Evolutionary conservation across 2,329 filamentous ascomycete species (phyloP).

Genomic region (Zarea fungicola): DNA sequence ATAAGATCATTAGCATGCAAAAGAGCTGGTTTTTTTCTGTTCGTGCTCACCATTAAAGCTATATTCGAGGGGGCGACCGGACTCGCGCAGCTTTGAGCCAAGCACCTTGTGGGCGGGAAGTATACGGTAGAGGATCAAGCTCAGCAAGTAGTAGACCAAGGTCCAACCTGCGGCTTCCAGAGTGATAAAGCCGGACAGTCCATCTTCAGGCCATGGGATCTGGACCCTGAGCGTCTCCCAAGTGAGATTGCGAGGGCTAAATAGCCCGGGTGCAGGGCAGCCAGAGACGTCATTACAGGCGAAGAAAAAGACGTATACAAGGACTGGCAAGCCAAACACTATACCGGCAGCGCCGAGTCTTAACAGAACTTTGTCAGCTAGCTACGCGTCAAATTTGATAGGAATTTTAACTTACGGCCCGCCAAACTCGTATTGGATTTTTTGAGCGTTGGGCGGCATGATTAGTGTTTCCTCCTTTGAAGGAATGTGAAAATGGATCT

Average conservation of each 20-base stretch:
- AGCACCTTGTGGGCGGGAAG: conserved; percentile 66
- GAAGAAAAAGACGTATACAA: conserved; percentile 70
- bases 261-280: conserved; percentile 73
- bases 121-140: conserved; percentile 63
- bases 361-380: not conserved
- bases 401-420: conserved; percentile 6
- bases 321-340: conserved; percentile 68
- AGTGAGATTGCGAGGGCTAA: conserved; percentile 62
- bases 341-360: conserved; percentile 70
- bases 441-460: conserved; percentile 29
- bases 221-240: conserved; percentile 66
- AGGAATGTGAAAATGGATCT: not conserved
- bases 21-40: too few relatives aligned
- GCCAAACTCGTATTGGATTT: conserved; percentile 11
- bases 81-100: conserved; percentile 59
- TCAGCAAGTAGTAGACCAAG: conserved; percentile 69
- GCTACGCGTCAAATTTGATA: not conserved
- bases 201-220: conserved; percentile 68
- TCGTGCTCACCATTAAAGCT: conserved; percentile 62
- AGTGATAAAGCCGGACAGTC: conserved; percentile 62
- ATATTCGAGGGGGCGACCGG: conserved; percentile 67
- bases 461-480: conserved; percentile 4
- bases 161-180: conserved; percentile 61
- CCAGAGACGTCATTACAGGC: conserved; percentile 84
- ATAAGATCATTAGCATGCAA: accelerated